Evolutionary conservation across 139 green algal genomes (phyloP).

Genomic region (Pycnococcus provasolii): DNA sequence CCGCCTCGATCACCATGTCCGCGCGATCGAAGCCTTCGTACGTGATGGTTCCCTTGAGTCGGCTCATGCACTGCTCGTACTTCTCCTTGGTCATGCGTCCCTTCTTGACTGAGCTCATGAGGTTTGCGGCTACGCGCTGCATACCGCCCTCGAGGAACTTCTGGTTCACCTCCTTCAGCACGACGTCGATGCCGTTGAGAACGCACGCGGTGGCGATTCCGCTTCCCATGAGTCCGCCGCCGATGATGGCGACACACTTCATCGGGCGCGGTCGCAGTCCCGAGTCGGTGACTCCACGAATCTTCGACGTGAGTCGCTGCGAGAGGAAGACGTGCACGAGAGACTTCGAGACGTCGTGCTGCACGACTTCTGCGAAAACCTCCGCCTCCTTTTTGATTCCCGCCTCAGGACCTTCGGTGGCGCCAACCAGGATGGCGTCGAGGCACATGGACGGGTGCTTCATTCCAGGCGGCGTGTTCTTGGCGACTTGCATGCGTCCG

Average conservation of each 20-base stretch:
- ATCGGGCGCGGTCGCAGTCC: conserved; percentile 71
- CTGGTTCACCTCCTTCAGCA: conserved; percentile 98
- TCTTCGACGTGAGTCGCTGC: conserved; percentile 79
- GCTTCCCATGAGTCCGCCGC: conserved; percentile 91
- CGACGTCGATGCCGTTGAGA: conserved; percentile 46
- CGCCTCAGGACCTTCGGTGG: conserved; percentile 60
- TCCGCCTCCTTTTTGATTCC: conserved; percentile 64
- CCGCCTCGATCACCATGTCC: conserved; percentile 98
- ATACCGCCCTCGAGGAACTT: conserved; percentile 86
- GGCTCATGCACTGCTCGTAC: conserved; percentile 45
- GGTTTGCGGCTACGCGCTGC: conserved; percentile 72
- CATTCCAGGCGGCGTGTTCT: conserved; percentile 39
- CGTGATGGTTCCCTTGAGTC: conserved; percentile 59
- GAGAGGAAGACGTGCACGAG: conserved; percentile 99
- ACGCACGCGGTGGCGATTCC: conserved; percentile 85
- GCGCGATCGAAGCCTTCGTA: conserved; percentile 62
- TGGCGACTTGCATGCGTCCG: conserved; percentile 43
- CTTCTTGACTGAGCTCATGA: conserved; percentile 80
- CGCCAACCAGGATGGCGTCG: conserved; percentile 70
- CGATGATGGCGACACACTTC: conserved; percentile 74
- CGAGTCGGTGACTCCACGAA: conserved; percentile 64
- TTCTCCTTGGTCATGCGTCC: conserved; percentile 56
- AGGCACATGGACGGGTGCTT: conserved; percentile 84
- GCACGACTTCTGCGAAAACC: conserved; percentile 50
- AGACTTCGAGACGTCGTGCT: not conserved